phyloP scores from a whole-genome alignment of 2,329 filamentous ascomycete genomes.

The Sporothrix mexicana region DNA sequence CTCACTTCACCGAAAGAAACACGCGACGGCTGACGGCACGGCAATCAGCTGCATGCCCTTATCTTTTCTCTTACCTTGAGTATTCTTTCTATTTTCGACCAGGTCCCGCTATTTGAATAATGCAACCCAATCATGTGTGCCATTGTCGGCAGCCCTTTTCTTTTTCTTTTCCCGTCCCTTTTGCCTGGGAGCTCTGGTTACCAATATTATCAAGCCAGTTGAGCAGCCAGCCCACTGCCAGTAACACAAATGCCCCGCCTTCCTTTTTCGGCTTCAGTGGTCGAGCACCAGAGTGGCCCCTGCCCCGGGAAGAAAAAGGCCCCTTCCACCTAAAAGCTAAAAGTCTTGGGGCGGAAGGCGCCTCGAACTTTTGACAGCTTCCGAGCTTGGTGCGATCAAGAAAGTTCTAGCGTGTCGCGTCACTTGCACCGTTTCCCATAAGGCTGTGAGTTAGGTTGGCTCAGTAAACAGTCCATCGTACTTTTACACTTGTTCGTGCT shows the following conservation, averaged over 20 bases:
- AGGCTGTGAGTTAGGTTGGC: neutral
- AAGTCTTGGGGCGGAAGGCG: conserved; percentile 6
- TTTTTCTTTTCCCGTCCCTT: neutral
- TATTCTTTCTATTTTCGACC: neutral
- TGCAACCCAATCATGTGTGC: neutral
- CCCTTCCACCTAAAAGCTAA: neutral
- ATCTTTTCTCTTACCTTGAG: neutral
- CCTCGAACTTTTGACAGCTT: neutral
- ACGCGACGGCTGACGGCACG: conserved; percentile 6
- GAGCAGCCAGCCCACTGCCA: neutral
- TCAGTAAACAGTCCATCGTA: neutral
- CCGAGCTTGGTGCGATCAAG: neutral
- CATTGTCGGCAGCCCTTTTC: neutral
- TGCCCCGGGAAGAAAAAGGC: neutral
- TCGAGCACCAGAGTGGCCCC: neutral
- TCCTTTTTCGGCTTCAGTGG: conserved; percentile 10
- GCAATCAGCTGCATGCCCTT: conserved; percentile 8
- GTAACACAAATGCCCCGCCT: conserved; percentile 1
- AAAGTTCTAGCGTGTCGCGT: neutral
- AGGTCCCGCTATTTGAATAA: conserved; percentile 4
- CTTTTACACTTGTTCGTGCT: too few species aligned
- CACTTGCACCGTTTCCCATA: neutral
- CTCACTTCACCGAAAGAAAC: neutral
- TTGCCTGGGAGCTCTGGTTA: neutral
- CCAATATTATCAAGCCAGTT: neutral